phyloP scores from a whole-genome alignment of 805 yeast genomes.

The Yarrowia sp. region DNA sequence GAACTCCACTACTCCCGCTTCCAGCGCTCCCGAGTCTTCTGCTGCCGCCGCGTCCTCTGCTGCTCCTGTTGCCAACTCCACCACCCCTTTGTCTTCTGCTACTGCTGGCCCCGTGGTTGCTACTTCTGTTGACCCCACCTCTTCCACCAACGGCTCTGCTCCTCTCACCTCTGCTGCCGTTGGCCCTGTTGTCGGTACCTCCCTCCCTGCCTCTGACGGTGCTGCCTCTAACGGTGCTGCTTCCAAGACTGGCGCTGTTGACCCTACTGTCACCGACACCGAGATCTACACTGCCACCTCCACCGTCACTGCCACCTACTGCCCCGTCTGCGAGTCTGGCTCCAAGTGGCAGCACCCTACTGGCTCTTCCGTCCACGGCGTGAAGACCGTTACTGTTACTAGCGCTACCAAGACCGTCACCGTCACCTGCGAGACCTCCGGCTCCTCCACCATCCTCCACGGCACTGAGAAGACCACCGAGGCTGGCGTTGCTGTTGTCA shows the following conservation, averaged over 20 bases:
- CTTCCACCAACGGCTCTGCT: no score
- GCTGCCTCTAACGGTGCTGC: not conserved
- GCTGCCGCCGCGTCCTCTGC: no score
- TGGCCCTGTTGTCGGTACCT: no score
- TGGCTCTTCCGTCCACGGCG: not conserved
- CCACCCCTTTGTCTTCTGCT: no score
- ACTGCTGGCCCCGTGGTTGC: no score
- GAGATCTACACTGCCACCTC: not conserved
- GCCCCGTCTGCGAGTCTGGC: not conserved
- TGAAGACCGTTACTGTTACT: not conserved
- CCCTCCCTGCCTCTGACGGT: not conserved
- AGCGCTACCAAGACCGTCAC: constrained; percentile 7
- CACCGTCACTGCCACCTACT: constrained; percentile 15
- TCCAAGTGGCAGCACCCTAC: constrained; percentile 1
- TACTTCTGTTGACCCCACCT: no score
- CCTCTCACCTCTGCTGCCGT: not conserved
- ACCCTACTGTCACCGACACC: not conserved
- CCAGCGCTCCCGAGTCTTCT: no score
- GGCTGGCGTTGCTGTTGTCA: not conserved
- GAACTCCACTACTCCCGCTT: no score
- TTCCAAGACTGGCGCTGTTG: no score
- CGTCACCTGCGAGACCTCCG: constrained; percentile 13
- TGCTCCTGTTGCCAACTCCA: not conserved
- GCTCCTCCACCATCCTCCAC: not conserved
- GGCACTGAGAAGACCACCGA: not conserved